Evolutionary conservation across 140 eudicot species (phyloP), one percentile per base, ranked within the genome.

Genomic region (Cichorium intybus): DNA sequence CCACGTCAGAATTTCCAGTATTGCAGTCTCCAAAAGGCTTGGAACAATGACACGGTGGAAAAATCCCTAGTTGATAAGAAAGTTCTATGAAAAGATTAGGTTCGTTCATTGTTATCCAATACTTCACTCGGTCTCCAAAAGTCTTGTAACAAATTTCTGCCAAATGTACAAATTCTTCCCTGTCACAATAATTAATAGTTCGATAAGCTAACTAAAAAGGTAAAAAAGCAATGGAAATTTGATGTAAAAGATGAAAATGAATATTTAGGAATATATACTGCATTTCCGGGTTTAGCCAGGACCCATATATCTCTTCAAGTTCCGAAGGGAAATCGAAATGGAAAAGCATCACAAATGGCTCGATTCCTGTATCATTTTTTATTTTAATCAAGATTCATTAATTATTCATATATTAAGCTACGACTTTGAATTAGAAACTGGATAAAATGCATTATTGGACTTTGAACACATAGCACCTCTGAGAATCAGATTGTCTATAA

Each of bases 231-330:
- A n/a, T n/a, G n/a, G n/a, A n/a, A n/a, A n/a, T n/a, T n/a, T n/a
- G n/a, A n/a, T n/a, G n/a, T n/a, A n/a, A n/a, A n/a, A n/a, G n/a
- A n/a, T n/a, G n/a, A n/a, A n/a, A n/a, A n/a, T n/a, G n/a, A n/a
- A n/a, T n/a, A n/a, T n/a, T n/a, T n/a, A n/a, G n/a, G n/a, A n/a
- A 18, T 73, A 48, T 72, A 27, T 71, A 83, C 90, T 78, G 89
- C 80, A 83, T 86, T 72, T 62, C 46, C 3, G 84, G 82, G 66
- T 81, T 71, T 1, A 80, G 83, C 95, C 95, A 86, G n/a, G 77
- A 69, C 16, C 86, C 87, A 34, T 71, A 87, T 76, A 76, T 69
- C 8, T 87, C 87, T 60, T 80, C 84, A 22, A 83, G 76, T 71
- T 83, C 88, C 49, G 83, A 87, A 26, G 95, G 90, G 43, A 43